Base-by-base conservation (phyloP, 805 yeast genomes). In the Ogataea angusta region DNA sequence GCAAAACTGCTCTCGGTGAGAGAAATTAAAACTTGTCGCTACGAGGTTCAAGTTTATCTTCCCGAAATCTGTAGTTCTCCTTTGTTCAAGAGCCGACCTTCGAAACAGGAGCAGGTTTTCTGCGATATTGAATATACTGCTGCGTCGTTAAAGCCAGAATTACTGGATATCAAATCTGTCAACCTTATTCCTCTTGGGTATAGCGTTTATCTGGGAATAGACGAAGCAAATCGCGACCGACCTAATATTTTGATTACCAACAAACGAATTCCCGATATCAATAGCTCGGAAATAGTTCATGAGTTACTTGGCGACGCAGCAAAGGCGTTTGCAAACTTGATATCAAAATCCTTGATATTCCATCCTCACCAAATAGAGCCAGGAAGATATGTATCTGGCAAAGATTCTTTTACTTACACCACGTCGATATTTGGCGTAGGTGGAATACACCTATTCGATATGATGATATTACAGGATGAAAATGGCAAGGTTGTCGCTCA, bases 21-120 rank as follows among this genome's bases (percentile, higher is more conserved):
- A 12, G 69, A 65, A 41, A 40, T 52, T 38, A 57, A 54, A 38
- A 62, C 66, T 3, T 65, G 69, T 36, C 53, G 53, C 18, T 65
- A 65, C 42, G 50, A 47, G 37, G 40, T 54, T 34, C 48, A 41
- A 7, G 36, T 60, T 7, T 32, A 52, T 2, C 30, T 55, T 10
- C 53, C 61, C 5, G 51, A 50, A 17, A 43, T 62, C 6, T 60
- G 64, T 39, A 42, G 49, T 9, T 41, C 51, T 35, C 46, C 43
- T 4, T 24, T 51, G 1, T 57, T 59, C 27, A 38, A 27, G 23
- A 47, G 61, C 1, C 41, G 21, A 7, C 21, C 21, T 19, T 19
- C 34, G 17, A 34, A 24, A 13, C 17, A 4, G 21, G 21, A 19
- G 21, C 21, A 19, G 3, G 21, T 19, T 3, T 2, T 19, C 3